phyloP scores from a whole-genome alignment of 2,329 filamentous ascomycete genomes.

The Teratosphaeriaceae sp. region DNA sequence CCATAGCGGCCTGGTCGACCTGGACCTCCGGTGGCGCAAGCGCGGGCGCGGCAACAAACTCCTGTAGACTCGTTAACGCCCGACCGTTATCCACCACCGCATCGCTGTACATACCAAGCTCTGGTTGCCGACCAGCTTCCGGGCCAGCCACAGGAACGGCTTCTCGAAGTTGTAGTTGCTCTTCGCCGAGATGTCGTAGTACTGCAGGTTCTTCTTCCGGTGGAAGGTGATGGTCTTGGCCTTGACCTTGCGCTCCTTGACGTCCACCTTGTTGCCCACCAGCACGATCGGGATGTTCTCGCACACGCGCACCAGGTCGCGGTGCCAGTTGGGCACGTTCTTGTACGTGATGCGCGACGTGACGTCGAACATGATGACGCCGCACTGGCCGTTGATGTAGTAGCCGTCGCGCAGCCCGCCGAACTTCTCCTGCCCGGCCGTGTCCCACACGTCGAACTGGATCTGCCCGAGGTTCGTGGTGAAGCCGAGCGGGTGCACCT shows the following conservation, averaged over 20 bases:
- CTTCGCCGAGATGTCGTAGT: slow-evolving; percentile 99
- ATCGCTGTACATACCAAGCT: slow-evolving; percentile 55
- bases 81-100: neutral
- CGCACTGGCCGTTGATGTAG: slow-evolving; percentile 99
- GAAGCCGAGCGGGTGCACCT: slow-evolving; percentile 98
- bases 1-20: slow-evolving; percentile 77
- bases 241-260: slow-evolving; percentile 99
- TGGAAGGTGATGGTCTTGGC: slow-evolving; percentile 99
- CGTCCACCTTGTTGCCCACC: slow-evolving; percentile 98
- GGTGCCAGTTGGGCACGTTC: slow-evolving; percentile 99
- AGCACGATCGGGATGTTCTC: slow-evolving; percentile 99
- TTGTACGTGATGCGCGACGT: slow-evolving; percentile 99
- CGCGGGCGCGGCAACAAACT: slow-evolving; percentile 93
- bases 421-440: slow-evolving; percentile 98
- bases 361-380: slow-evolving; percentile 99
- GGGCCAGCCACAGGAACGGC: slow-evolving; percentile 98
- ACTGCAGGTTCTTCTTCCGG: slow-evolving; percentile 99
- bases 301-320: slow-evolving; percentile 97
- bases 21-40: slow-evolving; percentile 88
- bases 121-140: slow-evolving; percentile 96
- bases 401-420: slow-evolving; percentile 98
- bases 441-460: slow-evolving; percentile 99
- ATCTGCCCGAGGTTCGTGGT: slow-evolving; percentile 95
- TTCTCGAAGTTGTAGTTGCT: slow-evolving; percentile 99
- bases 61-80: slow-evolving; percentile 46